These are phyloP conservation scores for Daldinia eschscholtzii DNA, from an alignment of 2,329 filamentous ascomycete genomes.

Conservation along the genomic window DNA sequence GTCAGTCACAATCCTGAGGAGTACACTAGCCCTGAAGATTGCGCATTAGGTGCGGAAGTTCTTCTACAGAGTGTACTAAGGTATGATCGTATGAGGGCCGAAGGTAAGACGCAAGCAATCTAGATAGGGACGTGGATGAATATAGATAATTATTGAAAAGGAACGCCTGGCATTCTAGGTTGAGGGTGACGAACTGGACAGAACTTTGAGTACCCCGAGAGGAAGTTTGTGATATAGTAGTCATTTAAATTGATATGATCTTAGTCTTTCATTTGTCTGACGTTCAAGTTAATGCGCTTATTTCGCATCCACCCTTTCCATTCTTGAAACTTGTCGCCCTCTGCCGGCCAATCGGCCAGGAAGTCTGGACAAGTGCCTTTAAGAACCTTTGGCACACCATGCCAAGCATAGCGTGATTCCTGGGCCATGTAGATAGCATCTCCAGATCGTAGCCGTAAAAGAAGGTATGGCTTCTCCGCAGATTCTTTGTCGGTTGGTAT, in stretches of 20 bases:
- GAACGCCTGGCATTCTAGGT: neutral
- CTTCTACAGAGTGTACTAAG: conserved; percentile 58
- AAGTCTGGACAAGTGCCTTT: conserved; percentile 81
- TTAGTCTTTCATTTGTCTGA: conserved; percentile 83
- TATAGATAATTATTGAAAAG: neutral
- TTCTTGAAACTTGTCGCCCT: conserved; percentile 66
- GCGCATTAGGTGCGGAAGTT: conserved; percentile 65
- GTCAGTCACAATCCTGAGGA: conserved; percentile 74
- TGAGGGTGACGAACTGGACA: neutral
- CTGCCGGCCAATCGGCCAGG: conserved; percentile 79
- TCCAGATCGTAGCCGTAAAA: conserved; percentile 81
- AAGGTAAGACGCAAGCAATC: neutral
- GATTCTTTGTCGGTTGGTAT: conserved; percentile 43
- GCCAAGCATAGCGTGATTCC: conserved; percentile 89
- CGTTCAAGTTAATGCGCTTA: conserved; percentile 92
- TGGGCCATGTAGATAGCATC: conserved; percentile 93
- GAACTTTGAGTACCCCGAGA: neutral
- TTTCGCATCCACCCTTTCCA: conserved; percentile 91
- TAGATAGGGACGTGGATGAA: neutral
- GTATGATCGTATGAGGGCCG: conserved; percentile 52
- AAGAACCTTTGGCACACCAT: conserved; percentile 90
- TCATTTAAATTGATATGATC: neutral
- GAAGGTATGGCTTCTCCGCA: conserved; percentile 63
- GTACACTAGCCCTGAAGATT: conserved; percentile 71
- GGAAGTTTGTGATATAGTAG: neutral